Conservation (phyloP, 1,139 yeast species). For the Petasospora fabianii region DNA sequence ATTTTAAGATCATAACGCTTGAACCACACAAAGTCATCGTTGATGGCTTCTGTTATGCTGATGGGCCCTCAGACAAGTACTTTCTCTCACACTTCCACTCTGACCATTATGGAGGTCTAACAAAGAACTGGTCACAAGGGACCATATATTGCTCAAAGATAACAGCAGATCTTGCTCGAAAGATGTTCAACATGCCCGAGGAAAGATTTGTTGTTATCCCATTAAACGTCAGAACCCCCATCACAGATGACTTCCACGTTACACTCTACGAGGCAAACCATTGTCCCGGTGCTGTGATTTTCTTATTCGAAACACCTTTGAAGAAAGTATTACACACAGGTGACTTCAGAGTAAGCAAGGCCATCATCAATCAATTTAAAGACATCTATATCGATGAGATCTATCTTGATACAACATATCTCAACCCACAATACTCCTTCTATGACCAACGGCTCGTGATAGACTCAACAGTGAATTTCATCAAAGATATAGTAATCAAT, state of each 20-base stretch:
- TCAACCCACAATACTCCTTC: slow-evolving; percentile 68
- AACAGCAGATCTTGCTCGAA: slow-evolving; percentile 53
- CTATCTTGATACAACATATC: slow-evolving; percentile 85
- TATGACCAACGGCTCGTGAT: slow-evolving; percentile 76
- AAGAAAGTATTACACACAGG: slow-evolving; percentile 75
- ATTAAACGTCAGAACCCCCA: slow-evolving; percentile 33
- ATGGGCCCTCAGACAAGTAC: slow-evolving; percentile 37
- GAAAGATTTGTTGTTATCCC: slow-evolving; percentile 48
- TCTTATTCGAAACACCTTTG: slow-evolving; percentile 52
- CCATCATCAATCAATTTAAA: slow-evolving; percentile 33
- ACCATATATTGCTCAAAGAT: slow-evolving; percentile 67
- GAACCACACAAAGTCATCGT: slow-evolving; percentile 44
- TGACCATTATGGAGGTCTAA: slow-evolving; percentile 88
- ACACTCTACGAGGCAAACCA: slow-evolving; percentile 82
- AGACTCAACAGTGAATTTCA: slow-evolving; percentile 51
- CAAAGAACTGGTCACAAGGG: slow-evolving; percentile 70
- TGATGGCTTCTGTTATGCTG: slow-evolving; percentile 62
- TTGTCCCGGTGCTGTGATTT: slow-evolving; percentile 91
- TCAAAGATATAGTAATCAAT: slow-evolving; percentile 32
- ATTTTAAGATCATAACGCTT: slow-evolving; percentile 51
- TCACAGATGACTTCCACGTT: slow-evolving; percentile 33
- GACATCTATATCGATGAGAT: slow-evolving; percentile 49
- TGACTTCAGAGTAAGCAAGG: slow-evolving; percentile 70
- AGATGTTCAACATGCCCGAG: slow-evolving; percentile 47
- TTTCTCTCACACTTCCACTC: slow-evolving; percentile 83